A percentile compares a stretch with the other conserved stretches of the same genome.
Evolutionary conservation across 2,329 filamentous ascomycete species (phyloP).

Genomic region (Grosmannia serpens): DNA sequence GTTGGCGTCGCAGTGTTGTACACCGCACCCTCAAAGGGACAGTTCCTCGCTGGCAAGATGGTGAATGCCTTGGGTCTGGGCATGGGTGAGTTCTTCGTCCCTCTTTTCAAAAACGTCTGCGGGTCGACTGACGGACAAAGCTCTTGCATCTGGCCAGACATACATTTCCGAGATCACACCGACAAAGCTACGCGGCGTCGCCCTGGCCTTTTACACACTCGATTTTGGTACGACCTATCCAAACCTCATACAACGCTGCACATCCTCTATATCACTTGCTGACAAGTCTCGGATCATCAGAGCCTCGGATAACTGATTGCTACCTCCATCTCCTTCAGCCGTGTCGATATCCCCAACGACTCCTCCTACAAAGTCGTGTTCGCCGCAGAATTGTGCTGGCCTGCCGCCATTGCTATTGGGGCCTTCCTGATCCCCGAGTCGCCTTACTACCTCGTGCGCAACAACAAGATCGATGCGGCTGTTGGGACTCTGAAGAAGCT

Average conservation of each 20-base stretch:
- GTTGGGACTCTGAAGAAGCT: background rate
- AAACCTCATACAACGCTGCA: too few species aligned
- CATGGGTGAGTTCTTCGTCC: too few species aligned
- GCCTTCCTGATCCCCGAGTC: background rate
- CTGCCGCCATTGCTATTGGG: background rate
- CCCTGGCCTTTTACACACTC: background rate
- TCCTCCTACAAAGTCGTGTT: background rate
- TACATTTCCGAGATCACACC: constrained; percentile 3
- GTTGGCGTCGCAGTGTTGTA: background rate
- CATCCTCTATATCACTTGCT: too few species aligned
- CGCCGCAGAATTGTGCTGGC: background rate
- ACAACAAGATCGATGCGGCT: background rate
- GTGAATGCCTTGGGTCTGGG: background rate
- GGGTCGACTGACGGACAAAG: too few species aligned
- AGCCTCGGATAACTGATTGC: background rate
- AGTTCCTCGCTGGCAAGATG: constrained; percentile 3
- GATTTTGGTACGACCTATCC: too few species aligned
- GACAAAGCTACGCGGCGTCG: background rate
- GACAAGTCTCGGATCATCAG: background rate
- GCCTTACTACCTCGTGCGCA: background rate
- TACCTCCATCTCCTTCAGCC: background rate
- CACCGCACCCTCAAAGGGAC: background rate
- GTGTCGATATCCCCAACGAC: background rate
- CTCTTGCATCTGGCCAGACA: background rate
- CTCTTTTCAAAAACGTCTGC: too few species aligned